These are phyloP conservation scores for Rhizopogon vesiculosus DNA, from an alignment of 768 basidiomycete species.

Conservation along the genomic window DNA sequence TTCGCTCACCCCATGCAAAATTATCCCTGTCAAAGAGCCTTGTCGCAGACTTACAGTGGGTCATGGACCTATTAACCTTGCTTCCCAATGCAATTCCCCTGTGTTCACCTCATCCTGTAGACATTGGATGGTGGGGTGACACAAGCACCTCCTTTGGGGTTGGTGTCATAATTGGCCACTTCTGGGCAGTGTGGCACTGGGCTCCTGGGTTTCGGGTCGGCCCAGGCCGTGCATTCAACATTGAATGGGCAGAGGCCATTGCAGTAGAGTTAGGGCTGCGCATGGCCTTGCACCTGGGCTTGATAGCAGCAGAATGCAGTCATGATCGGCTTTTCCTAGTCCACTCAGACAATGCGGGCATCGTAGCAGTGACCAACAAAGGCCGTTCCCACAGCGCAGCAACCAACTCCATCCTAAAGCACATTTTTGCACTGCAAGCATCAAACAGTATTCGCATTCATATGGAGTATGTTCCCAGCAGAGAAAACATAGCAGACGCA, in stretches of 20 bases:
- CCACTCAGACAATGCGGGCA: conserved; percentile 31
- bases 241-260: conserved; percentile 36
- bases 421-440: too few species aligned
- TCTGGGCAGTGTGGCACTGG: conserved; percentile 28
- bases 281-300: not conserved
- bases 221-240: conserved; percentile 21
- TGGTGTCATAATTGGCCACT: conserved; percentile 19
- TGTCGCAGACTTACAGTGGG: too few species aligned
- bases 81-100: conserved; percentile 10
- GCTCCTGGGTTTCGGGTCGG: conserved; percentile 25
- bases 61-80: too few species aligned
- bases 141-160: conserved; percentile 32
- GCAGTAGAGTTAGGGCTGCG: conserved; percentile 31
- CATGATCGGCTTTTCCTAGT: conserved; percentile 10
- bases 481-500: too few species aligned
- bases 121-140: conserved; percentile 33
- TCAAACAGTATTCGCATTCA: too few species aligned
- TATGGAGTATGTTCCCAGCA: too few species aligned
- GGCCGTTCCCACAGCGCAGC: conserved; percentile 22
- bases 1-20: conserved; percentile 10
- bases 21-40: conserved; percentile 10
- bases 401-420: conserved; percentile 25
- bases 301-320: not conserved
- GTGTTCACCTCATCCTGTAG: conserved; percentile 1
- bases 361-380: conserved; percentile 23